phyloP scores from a whole-genome alignment of 2,329 filamentous ascomycete genomes.

The Fusarium illudens region DNA sequence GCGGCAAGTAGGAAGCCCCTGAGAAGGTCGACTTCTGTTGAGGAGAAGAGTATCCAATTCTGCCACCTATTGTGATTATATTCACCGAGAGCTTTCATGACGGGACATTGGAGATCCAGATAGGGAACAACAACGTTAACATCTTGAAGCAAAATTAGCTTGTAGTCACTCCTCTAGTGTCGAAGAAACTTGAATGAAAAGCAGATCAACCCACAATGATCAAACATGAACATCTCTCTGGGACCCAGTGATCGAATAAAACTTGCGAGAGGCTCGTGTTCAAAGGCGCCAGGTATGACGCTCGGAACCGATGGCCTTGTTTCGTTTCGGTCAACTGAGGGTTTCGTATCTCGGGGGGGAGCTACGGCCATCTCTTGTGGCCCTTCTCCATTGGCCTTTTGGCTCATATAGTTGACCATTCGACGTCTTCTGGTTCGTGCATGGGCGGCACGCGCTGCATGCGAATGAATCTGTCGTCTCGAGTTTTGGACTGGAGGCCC shows the following conservation, averaged over 20 bases:
- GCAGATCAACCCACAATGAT: slow-evolving; percentile 12
- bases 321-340: neutral
- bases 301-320: neutral
- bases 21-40: slow-evolving; percentile 14
- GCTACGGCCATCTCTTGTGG: neutral
- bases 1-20: slow-evolving; percentile 19
- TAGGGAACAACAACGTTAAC: slow-evolving; percentile 8
- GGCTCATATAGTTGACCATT: neutral
- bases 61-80: neutral
- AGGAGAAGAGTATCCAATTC: slow-evolving; percentile 19
- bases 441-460: slow-evolving; percentile 24
- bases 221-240: slow-evolving; percentile 18
- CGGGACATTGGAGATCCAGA: slow-evolving; percentile 13
- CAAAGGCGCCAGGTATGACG: slow-evolving; percentile 1
- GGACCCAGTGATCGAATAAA: slow-evolving; percentile 11
- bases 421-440: slow-evolving; percentile 9
- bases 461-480: slow-evolving; percentile 17
- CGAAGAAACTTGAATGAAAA: neutral
- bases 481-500: neutral
- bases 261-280: slow-evolving; percentile 21
- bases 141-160: neutral
- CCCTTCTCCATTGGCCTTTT: neutral
- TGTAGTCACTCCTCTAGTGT: neutral
- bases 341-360: neutral
- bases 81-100: slow-evolving; percentile 5